Base-by-base conservation (phyloP, 2,329 filamentous ascomycete species). In the Venturia pyrina region DNA sequence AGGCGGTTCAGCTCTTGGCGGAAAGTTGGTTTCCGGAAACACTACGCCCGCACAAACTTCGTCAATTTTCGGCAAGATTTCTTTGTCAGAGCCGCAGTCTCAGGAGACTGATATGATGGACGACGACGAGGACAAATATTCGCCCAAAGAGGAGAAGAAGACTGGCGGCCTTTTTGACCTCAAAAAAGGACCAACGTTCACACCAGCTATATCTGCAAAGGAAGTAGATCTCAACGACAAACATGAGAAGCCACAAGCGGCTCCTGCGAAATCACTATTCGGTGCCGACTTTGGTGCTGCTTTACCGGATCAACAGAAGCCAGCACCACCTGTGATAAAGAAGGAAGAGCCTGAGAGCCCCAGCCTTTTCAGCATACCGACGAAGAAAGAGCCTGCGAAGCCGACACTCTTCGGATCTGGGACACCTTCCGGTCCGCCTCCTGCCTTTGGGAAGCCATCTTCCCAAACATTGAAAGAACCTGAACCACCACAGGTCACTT, bases 111-210 rank as follows among this genome's bases (percentile, higher is more conserved):
- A 73, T 37, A 72, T 70, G 32, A 67, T 70, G 62, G 69, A 72
- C 41, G 69, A 73, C 44, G 70, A 71, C 59, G 69, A 74, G 46
- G 53, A 59, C 28, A 72, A 75, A n/a, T 74, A 75, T 63, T 71
- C 71, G 43, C 73, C 75, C 43, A 76, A 70, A 24, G 71, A 71
- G 60, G 48, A 69, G 60, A 68, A 71, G 62, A 61, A 70, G 11
- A 66, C 70, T 13, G 69, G 70, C 34, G 73, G 73, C 41, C 67
- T 77, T 7, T 76, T 75, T 44, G 82, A 84, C 0, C 91, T 91
- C 76, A 88, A 89, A 70, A 78, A 91, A 19, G 82, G 83, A 48
- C 87, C 85, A 40, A 87, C 84, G 1, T 91, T 91, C 77, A 85
- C 87, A 71, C 80, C 82, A 10, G 87, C 90, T 69, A 81, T 83